Conservation (phyloP, 208 protist species). For the Acanthamoeba triangularis region DNA sequence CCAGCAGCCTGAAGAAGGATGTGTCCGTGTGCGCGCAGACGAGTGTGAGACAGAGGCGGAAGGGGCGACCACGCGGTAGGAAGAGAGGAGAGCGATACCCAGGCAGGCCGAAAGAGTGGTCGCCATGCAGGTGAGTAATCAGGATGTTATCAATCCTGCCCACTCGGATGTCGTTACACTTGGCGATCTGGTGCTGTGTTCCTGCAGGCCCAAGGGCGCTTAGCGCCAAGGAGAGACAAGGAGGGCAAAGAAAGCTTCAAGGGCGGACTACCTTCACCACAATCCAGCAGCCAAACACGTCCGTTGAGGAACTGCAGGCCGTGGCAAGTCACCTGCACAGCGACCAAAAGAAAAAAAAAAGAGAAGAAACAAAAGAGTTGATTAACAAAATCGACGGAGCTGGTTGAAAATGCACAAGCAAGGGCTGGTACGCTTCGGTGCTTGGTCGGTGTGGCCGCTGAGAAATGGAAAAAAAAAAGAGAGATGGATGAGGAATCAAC, state of each 20-base stretch:
- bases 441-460: constrained; percentile 77
- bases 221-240: background rate
- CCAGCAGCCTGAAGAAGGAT: constrained; percentile 47
- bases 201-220: background rate
- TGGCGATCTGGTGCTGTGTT: constrained; percentile 85
- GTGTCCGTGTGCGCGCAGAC: too few species aligned
- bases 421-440: constrained; percentile 8
- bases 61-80: too few species aligned
- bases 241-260: background rate
- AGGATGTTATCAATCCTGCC: constrained; percentile 79
- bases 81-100: constrained; percentile 42
- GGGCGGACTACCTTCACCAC: constrained; percentile 74
- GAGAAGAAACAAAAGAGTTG: too few species aligned
- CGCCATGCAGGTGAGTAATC: constrained; percentile 86
- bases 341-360: too few species aligned
- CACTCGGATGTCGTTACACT: constrained; percentile 73
- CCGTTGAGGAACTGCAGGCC: constrained; percentile 78
- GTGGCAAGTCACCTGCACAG: constrained; percentile 76
- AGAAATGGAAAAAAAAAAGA: too few species aligned
- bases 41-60: too few species aligned
- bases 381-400: background rate
- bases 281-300: constrained; percentile 79
- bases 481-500: too few species aligned
- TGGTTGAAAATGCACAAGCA: background rate
- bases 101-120: constrained; percentile 85